A percentile compares a stretch with the other conserved stretches of the same genome.
Evolutionary conservation across 1,284 basidiomycete genomes (phyloP).

Genomic region (Malassezia cuniculi): DNA sequence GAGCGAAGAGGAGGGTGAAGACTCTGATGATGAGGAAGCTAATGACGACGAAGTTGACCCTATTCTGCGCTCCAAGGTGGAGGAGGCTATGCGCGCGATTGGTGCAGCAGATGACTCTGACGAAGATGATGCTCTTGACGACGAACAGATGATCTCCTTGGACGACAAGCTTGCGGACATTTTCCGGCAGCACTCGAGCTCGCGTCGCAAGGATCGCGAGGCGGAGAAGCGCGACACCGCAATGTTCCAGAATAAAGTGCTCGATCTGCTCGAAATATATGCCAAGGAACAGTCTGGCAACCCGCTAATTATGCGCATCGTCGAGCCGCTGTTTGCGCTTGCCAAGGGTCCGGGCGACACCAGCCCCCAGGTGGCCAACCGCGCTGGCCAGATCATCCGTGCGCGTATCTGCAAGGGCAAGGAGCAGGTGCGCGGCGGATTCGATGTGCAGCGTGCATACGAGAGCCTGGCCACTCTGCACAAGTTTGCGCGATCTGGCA

Average conservation of each 20-base stretch:
- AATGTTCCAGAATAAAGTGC: slow-evolving; percentile 84
- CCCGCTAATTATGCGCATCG: slow-evolving; percentile 56
- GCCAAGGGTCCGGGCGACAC: slow-evolving; percentile 43
- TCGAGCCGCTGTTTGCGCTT: slow-evolving; percentile 65
- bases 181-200: slow-evolving; percentile 59
- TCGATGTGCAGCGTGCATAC: slow-evolving; percentile 48
- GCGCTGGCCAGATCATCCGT: slow-evolving; percentile 65
- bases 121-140: slow-evolving; percentile 47
- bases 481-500: slow-evolving; percentile 56
- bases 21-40: slow-evolving; percentile 48
- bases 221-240: slow-evolving; percentile 45
- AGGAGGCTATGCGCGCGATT: slow-evolving; percentile 63
- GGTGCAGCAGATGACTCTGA: slow-evolving; percentile 52
- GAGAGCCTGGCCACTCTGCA: slow-evolving; percentile 60
- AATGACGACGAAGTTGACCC: slow-evolving; percentile 54
- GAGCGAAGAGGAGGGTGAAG: slow-evolving; percentile 51
- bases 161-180: slow-evolving; percentile 83
- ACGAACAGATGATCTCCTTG: slow-evolving; percentile 93
- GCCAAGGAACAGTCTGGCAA: slow-evolving; percentile 59
- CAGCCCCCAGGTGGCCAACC: slow-evolving; percentile 60
- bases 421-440: slow-evolving; percentile 52
- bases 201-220: slow-evolving; percentile 43
- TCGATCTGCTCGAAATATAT: slow-evolving; percentile 78
- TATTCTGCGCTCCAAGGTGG: slow-evolving; percentile 57
- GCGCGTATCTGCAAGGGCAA: slow-evolving; percentile 63